Conservation (phyloP, 1,139 yeast genomes). For the Zygosaccharomyces sapae region DNA sequence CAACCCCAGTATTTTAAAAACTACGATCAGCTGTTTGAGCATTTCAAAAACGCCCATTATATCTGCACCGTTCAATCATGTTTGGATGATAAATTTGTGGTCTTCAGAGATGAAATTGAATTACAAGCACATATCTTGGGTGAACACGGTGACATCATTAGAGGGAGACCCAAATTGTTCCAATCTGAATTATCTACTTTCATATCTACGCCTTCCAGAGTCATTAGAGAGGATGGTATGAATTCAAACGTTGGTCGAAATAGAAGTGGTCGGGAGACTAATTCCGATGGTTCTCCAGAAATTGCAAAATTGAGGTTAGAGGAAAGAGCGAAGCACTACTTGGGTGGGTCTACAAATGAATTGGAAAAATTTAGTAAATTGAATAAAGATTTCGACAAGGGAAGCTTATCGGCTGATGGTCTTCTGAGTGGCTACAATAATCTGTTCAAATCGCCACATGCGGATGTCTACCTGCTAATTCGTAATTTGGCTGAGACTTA, state of each 20-base stretch:
- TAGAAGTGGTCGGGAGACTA: constrained; percentile 9
- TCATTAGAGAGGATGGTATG: constrained; percentile 22
- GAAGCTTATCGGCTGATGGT: constrained; percentile 47
- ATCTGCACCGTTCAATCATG: constrained; percentile 81
- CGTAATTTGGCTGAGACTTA: constrained; percentile 56
- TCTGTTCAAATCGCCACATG: constrained; percentile 45
- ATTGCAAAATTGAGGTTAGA: constrained; percentile 63
- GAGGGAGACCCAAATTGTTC: constrained; percentile 48
- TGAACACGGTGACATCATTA: constrained; percentile 63
- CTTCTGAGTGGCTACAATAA: constrained; percentile 48
- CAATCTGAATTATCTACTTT: constrained; percentile 70
- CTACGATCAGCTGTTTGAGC: constrained; percentile 68
- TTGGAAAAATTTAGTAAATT: constrained; percentile 48
- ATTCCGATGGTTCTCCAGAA: constrained; percentile 36
- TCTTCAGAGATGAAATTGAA: constrained; percentile 81
- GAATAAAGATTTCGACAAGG: constrained; percentile 48
- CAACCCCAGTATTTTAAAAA: constrained; percentile 75
- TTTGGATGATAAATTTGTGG: constrained; percentile 85
- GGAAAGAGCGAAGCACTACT: constrained; percentile 79
- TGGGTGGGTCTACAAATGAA: constrained; percentile 49
- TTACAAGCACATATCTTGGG: constrained; percentile 82
- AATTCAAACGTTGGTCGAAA: constrained; percentile 19
- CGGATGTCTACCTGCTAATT: constrained; percentile 51
- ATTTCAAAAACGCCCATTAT: constrained; percentile 69
- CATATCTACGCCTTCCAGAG: constrained; percentile 34